phyloP scores from a whole-genome alignment of 306 rosid genomes.

The Bauhinia variegata region DNA sequence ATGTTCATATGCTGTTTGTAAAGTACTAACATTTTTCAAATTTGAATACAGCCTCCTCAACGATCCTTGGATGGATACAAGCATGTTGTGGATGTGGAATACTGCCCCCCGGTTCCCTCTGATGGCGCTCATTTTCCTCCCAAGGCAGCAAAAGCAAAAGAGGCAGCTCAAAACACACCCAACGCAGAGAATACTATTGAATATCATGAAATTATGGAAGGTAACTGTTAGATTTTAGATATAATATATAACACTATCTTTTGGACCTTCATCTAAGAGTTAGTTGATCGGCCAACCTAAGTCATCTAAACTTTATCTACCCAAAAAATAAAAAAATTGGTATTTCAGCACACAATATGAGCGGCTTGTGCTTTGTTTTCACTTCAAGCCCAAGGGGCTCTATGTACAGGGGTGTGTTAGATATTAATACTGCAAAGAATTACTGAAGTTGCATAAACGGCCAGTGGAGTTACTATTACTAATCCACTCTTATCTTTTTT shows the following conservation, averaged over 20 bases:
- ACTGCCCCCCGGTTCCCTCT: slow-evolving; percentile 72
- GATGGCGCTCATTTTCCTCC: slow-evolving; percentile 80
- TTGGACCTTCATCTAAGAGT: too few species aligned
- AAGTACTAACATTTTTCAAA: slow-evolving; percentile 38
- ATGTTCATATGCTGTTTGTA: neutral
- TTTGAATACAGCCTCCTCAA: slow-evolving; percentile 67
- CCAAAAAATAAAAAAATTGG: too few species aligned
- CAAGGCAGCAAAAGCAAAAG: slow-evolving; percentile 83
- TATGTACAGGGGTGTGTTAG: too few species aligned
- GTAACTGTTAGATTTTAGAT: too few species aligned
- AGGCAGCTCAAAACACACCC: slow-evolving; percentile 83
- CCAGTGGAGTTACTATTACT: slow-evolving; percentile 7
- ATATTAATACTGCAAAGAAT: slow-evolving; percentile 20
- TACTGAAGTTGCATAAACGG: slow-evolving; percentile 20
- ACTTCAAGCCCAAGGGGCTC: too few species aligned
- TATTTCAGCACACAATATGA: too few species aligned
- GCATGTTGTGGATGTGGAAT: slow-evolving; percentile 88
- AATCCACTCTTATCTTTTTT: slow-evolving; percentile 30
- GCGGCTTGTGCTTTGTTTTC: too few species aligned
- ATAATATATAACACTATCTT: too few species aligned
- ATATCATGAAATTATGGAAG: slow-evolving; percentile 93
- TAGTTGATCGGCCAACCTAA: too few species aligned
- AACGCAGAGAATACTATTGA: slow-evolving; percentile 66
- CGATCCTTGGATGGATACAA: slow-evolving; percentile 86
- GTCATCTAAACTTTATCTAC: too few species aligned